Percentiles rank a stretch among this genome's conserved stretches.
Conservation (phyloP, 2,329 filamentous ascomycete genomes). For the Pyricularia grisea region DNA sequence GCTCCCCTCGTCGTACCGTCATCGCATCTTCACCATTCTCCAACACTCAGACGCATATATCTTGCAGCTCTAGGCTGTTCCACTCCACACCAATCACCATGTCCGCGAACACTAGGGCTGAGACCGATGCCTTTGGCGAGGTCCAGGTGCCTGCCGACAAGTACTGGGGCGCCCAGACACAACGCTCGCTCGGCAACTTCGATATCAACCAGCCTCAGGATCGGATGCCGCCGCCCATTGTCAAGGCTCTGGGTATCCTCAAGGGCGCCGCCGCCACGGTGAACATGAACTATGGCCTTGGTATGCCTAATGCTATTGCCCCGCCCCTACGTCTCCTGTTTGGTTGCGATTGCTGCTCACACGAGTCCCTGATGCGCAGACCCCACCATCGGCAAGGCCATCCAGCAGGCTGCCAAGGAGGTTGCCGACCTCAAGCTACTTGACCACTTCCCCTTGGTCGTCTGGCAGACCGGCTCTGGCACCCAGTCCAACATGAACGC, state of each 20-base stretch:
- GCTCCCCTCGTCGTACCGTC: neutral
- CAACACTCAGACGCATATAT: neutral
- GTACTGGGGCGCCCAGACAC: slow-evolving; percentile 98
- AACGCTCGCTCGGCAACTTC: slow-evolving; percentile 95
- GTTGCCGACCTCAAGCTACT: slow-evolving; percentile 88
- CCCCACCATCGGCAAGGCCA: slow-evolving; percentile 81
- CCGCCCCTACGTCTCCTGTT: neutral
- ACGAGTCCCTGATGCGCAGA: slow-evolving; percentile 37
- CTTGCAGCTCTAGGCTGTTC: neutral
- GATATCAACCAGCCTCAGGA: slow-evolving; percentile 99
- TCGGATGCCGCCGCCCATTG: slow-evolving; percentile 88
- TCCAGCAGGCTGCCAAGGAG: slow-evolving; percentile 88
- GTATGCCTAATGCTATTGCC: slow-evolving; percentile 30
- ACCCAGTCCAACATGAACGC: slow-evolving; percentile 99
- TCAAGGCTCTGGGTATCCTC: slow-evolving; percentile 90
- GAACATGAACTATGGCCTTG: slow-evolving; percentile 91
- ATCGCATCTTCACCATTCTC: neutral
- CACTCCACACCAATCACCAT: slow-evolving; percentile 3
- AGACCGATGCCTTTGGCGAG: slow-evolving; percentile 97
- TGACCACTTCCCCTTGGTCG: slow-evolving; percentile 96
- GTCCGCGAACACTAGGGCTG: slow-evolving; percentile 55
- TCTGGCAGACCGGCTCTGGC: slow-evolving; percentile 98
- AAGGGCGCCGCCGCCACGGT: slow-evolving; percentile 95
- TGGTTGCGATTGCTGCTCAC: neutral
- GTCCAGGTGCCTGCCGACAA: slow-evolving; percentile 84